A percentile compares a stretch with the other conserved stretches of the same genome.
Evolutionary conservation across 495 filamentous ascomycete genomes (phyloP).

Genomic region (Aspergillus panamensis): DNA sequence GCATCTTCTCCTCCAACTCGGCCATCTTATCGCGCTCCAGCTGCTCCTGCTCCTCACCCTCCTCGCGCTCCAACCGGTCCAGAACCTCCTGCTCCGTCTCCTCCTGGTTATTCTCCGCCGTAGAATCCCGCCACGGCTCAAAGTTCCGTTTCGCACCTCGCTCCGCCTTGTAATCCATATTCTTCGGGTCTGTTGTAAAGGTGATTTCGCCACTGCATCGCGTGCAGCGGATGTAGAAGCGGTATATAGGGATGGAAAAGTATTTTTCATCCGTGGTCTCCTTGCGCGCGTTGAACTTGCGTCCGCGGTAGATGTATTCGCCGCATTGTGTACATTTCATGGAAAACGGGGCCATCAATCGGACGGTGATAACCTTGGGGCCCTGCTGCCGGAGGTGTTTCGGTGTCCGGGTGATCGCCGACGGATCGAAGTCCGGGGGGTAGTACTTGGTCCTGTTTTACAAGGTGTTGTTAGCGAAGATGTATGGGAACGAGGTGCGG

Average conservation of each 20-base stretch:
- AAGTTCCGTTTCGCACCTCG: conserved; percentile 87
- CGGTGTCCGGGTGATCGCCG: conserved; percentile 68
- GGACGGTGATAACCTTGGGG: conserved; percentile 80
- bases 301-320: conserved; percentile 95
- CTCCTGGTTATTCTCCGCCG: conserved; percentile 44
- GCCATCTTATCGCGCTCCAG: conserved; percentile 69
- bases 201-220: conserved; percentile 86
- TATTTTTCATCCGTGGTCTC: conserved; percentile 92
- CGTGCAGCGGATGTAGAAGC: conserved; percentile 95
- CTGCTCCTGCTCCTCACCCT: conserved; percentile 53
- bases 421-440: conserved; percentile 96
- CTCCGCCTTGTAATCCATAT: conserved; percentile 88
- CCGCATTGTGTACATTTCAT: conserved; percentile 88
- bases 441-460: conserved; percentile 62
- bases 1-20: conserved; percentile 75
- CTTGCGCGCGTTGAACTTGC: conserved; percentile 97
- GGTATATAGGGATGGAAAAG: conserved; percentile 80
- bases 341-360: conserved; percentile 95
- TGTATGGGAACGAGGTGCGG: too few species aligned
- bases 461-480: neutral
- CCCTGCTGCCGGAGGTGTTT: conserved; percentile 59
- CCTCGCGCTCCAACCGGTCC: conserved; percentile 76
- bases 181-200: conserved; percentile 92
- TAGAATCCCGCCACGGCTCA: conserved; percentile 74
- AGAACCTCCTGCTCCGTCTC: conserved; percentile 87